A percentile compares a stretch with the other conserved stretches of the same genome.
Conservation (phyloP, 2,329 filamentous ascomycete genomes). For the Penicillium verrucosum region DNA sequence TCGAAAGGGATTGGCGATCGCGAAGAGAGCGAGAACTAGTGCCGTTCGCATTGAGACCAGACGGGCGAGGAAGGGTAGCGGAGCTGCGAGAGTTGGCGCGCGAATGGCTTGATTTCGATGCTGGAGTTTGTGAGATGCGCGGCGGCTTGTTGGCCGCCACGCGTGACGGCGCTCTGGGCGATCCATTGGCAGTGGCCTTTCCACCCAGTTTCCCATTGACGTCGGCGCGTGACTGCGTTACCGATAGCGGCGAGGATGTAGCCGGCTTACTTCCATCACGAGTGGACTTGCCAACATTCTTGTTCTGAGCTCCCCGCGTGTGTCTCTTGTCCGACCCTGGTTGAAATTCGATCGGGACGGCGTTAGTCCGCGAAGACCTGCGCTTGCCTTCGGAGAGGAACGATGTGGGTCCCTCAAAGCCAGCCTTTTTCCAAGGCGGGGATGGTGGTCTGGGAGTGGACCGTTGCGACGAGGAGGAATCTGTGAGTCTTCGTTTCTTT, state of each 20-base stretch:
- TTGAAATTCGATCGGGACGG: conserved; percentile 47
- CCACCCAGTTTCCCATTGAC: conserved; percentile 32
- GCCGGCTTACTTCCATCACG: conserved; percentile 24
- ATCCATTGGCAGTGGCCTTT: conserved; percentile 32
- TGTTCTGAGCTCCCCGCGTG: conserved; percentile 42
- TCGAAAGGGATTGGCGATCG: conserved; percentile 28
- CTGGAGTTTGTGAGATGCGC: conserved; percentile 28
- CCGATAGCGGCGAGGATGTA: conserved; percentile 33
- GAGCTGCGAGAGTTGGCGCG: conserved; percentile 33
- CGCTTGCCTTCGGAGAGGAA: conserved; percentile 65
- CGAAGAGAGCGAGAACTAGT: conserved; percentile 25
- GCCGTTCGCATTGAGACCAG: conserved; percentile 20
- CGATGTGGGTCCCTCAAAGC: conserved; percentile 81
- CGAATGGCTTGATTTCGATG: conserved; percentile 24
- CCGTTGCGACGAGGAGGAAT: conserved; percentile 33
- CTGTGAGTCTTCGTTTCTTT: conserved; percentile 46
- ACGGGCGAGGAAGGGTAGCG: conserved; percentile 19
- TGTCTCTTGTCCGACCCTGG: conserved; percentile 48
- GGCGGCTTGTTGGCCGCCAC: conserved; percentile 21
- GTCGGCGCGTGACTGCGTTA: conserved; percentile 28
- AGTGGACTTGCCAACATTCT: conserved; percentile 31
- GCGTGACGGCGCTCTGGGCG: conserved; percentile 27
- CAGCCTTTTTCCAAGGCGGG: conserved; percentile 88
- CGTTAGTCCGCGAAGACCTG: conserved; percentile 57
- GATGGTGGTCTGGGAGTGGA: conserved; percentile 54